Base-by-base conservation (phyloP, 2,329 filamentous ascomycete genomes). In the Tolypocladium amazonense region DNA sequence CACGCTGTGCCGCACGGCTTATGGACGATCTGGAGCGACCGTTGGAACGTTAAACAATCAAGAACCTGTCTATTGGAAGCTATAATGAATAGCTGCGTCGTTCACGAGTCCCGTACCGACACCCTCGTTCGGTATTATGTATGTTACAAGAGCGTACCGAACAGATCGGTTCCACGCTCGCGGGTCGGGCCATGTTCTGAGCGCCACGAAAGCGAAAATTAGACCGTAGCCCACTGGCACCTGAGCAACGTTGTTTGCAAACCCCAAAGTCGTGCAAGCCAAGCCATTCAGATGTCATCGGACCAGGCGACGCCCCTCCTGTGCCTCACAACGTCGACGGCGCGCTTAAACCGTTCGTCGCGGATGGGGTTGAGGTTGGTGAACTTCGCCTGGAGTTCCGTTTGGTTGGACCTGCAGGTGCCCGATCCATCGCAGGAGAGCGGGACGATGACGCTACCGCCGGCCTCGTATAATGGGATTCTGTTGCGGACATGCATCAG, bases 391-490 rank as follows among this genome's bases (percentile, higher is more conserved):
- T 6, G 52, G 53, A 20, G 43, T 11, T 56, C 54, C 38, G 43
- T 53, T 18, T 38, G 41, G 50, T 39, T 55, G 57, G 52, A 27
- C 4, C 37, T 15, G 53, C 47, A 63, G 5, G n/a, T 58, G 37
- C 54, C 3, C 14, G 47, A 7, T 27, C 23, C 56, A 52, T 23
- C n/a, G 47, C 59, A 62, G 30, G 47, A 63, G 50, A 67, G 58
- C 25, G 61, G 63, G 43, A 69, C 58, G 23, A 57, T 43, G 53
- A 65, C 60, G 57, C 66, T 68, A 27, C 73, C 73, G n/a, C 68
- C 60, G 50, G 66, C 73, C 50, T 72, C 71, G 43, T 67, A 75
- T 20, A 38, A 15, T 18, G 56, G 35, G 23, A 43, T 41, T 25
- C 25, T 30, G 53, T 56, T 4, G 38, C 33, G 27, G 23, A 47